phyloP scores from a whole-genome alignment of 257 asterid species.

The Capsicum chinense region DNA sequence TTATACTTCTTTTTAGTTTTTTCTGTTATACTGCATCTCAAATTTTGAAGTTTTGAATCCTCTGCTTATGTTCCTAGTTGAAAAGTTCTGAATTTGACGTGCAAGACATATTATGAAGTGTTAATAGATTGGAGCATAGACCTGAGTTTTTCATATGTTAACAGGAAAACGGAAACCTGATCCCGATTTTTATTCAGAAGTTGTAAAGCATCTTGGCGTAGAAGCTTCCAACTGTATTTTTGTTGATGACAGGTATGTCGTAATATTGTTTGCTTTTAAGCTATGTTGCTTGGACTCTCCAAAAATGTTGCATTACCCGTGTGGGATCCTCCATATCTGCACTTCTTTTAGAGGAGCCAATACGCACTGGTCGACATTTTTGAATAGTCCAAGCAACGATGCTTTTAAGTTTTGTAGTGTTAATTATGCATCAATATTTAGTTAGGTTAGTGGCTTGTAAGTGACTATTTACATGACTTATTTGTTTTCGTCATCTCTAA shows the following conservation, averaged over 20 bases:
- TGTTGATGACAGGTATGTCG: slow-evolving; percentile 81
- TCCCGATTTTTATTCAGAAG: slow-evolving; percentile 69
- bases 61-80: background rate
- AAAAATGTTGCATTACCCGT: background rate
- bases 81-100: background rate
- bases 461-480: background rate
- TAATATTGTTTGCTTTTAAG: background rate
- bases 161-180: slow-evolving; percentile 95
- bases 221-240: slow-evolving; percentile 71
- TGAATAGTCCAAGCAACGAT: no score
- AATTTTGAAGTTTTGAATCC: background rate
- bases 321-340: background rate
- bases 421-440: background rate
- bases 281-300: background rate
- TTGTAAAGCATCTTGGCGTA: slow-evolving; percentile 64
- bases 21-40: slow-evolving; percentile 13
- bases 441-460: background rate
- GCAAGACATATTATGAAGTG: background rate
- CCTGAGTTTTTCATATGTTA: slow-evolving; percentile 24
- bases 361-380: no score
- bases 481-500: no score
- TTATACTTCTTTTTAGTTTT: background rate
- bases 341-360: no score
- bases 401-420: background rate
- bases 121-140: background rate